A percentile compares a stretch with the other conserved stretches of the same genome.
Evolutionary conservation across 192 early-diverging fungal species (phyloP).

Genomic region (Glomus cerebriforme): DNA sequence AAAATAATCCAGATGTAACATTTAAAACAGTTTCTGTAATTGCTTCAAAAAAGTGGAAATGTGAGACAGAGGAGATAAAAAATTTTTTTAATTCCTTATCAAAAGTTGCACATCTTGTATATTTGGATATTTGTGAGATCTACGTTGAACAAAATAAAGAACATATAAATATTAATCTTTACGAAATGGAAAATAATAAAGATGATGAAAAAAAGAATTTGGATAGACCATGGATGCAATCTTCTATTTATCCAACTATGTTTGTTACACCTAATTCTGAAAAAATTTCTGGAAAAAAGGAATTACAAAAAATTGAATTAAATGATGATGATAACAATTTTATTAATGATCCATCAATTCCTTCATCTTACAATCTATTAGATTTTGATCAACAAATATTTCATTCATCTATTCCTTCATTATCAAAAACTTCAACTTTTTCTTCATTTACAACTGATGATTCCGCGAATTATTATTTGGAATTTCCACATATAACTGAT

Average conservation of each 20-base stretch:
- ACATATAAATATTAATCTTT: background rate
- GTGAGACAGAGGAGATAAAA: background rate
- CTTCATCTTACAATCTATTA: background rate
- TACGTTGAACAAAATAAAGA: conserved; percentile 9
- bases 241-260: background rate
- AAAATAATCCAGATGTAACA: conserved; percentile 3
- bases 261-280: background rate
- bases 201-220: background rate
- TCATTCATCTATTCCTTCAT: background rate
- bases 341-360: background rate
- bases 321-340: background rate
- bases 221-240: background rate
- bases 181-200: background rate
- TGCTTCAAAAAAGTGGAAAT: background rate
- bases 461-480: background rate
- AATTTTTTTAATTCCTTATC: background rate
- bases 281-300: too few relatives aligned
- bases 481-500: background rate
- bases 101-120: background rate
- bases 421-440: background rate
- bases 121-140: background rate
- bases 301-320: too few relatives aligned
- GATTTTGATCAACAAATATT: background rate
- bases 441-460: too few relatives aligned
- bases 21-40: background rate